Evolutionary conservation across 306 rosid genomes (phyloP).

Genomic region (Alnus rubra): DNA sequence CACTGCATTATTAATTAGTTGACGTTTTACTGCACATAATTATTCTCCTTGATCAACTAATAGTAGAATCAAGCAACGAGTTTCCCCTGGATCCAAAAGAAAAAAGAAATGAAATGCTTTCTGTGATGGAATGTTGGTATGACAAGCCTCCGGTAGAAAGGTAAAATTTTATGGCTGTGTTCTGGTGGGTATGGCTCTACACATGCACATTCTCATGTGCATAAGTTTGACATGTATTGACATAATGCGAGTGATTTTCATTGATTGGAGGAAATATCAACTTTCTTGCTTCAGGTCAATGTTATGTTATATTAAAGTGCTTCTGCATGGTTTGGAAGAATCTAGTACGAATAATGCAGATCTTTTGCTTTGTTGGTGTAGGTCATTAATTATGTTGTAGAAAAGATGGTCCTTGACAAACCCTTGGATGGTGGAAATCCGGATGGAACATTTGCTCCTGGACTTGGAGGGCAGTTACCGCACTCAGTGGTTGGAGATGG

Average conservation of each 20-base stretch:
- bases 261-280: background rate
- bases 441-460: constrained; percentile 67
- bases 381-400: constrained; percentile 91
- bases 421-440: constrained; percentile 65
- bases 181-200: background rate
- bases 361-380: constrained; percentile 29
- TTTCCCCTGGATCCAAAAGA: background rate
- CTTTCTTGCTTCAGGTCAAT: background rate
- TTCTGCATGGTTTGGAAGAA: constrained; percentile 13
- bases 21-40: background rate
- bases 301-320: background rate
- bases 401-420: constrained; percentile 95
- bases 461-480: constrained; percentile 62
- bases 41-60: background rate
- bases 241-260: background rate
- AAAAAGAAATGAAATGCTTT: background rate
- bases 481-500: constrained; percentile 66
- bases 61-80: background rate
- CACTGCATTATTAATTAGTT: background rate
- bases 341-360: background rate
- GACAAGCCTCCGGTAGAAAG: background rate
- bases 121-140: background rate
- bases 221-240: background rate
- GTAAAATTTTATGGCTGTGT: background rate
- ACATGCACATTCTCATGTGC: background rate